Conservation (phyloP, 345 rosid genomes). For the Leavenworthia alabamica region DNA sequence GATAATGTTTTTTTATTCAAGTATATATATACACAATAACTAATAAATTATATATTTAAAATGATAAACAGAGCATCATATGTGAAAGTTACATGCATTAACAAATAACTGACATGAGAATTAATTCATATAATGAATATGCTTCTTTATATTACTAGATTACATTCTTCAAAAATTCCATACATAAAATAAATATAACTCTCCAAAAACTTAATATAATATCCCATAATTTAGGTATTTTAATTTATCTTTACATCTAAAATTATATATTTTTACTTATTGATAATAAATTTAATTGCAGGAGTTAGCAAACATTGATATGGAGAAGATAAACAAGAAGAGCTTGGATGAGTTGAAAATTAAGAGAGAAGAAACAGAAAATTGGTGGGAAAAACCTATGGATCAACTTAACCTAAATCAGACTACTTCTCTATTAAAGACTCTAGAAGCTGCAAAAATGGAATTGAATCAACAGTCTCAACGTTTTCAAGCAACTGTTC, state of each 20-base stretch:
- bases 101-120: too few species aligned
- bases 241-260: not conserved
- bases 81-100: too few species aligned
- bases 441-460: slow-evolving; percentile 33
- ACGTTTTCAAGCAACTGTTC: not conserved
- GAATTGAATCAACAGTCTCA: slow-evolving; percentile 23
- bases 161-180: too few species aligned
- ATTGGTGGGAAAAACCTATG: slow-evolving; percentile 50
- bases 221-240: too few species aligned
- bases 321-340: slow-evolving; percentile 33
- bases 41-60: too few species aligned
- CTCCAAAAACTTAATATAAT: too few species aligned
- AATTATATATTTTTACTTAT: not conserved
- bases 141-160: too few species aligned
- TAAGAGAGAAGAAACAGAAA: slow-evolving; percentile 2
- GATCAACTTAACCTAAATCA: slow-evolving; percentile 31
- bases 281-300: not conserved
- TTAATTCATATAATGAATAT: too few species aligned
- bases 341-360: slow-evolving; percentile 26
- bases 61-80: too few species aligned
- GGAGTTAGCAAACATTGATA: slow-evolving; percentile 28
- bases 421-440: slow-evolving; percentile 27
- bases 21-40: too few species aligned
- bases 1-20: too few species aligned
- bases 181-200: too few species aligned